These are phyloP conservation scores for Trichosporon asahii DNA, from an alignment of 1,284 basidiomycete genomes.

Conservation along the genomic window DNA sequence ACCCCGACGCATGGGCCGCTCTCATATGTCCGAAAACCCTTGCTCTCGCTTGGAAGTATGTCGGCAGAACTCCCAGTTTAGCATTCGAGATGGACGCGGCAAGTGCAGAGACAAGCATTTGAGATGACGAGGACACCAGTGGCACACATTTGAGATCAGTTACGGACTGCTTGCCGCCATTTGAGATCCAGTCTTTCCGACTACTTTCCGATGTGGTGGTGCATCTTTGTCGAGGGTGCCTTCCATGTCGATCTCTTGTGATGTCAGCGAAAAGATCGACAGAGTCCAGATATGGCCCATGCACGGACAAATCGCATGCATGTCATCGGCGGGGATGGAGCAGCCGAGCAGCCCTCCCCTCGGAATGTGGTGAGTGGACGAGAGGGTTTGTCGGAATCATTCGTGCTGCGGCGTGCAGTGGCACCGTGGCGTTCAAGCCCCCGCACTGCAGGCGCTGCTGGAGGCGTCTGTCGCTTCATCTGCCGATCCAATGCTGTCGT, in stretches of 20 bases:
- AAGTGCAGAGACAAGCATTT: background rate
- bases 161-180: background rate
- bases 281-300: background rate
- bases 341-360: background rate
- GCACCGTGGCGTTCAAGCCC: background rate
- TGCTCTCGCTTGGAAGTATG: background rate
- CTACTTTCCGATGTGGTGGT: background rate
- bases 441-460: background rate
- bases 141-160: background rate
- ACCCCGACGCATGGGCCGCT: background rate
- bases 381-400: background rate
- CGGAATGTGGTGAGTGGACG: background rate
- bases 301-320: background rate
- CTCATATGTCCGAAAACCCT: background rate
- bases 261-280: background rate
- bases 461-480: background rate
- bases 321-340: background rate
- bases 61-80: background rate
- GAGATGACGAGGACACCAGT: background rate
- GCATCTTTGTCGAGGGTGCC: background rate
- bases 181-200: background rate
- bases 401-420: background rate
- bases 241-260: background rate
- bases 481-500: background rate
- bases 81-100: background rate